phyloP scores from a whole-genome alignment of 129 eudicot species.

The Pittosporum tobira region DNA sequence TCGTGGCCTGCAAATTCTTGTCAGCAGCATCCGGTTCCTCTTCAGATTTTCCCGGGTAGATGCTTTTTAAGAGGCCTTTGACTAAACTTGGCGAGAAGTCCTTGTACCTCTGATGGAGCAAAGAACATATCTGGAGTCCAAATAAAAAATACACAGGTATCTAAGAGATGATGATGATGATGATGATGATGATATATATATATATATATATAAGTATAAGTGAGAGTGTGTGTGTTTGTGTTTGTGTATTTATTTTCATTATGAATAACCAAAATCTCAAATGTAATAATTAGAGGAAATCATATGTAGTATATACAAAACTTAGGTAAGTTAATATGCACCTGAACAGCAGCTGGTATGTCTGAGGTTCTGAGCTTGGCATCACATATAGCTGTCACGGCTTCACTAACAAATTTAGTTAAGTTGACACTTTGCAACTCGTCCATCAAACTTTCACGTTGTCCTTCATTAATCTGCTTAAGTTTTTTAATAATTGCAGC shows the following conservation, averaged over 20 bases:
- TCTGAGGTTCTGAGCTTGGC: constrained; percentile 85
- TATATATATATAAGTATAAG: too few species aligned
- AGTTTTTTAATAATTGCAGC: constrained; percentile 93
- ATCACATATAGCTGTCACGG: constrained; percentile 91
- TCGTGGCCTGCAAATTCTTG: constrained; percentile 74
- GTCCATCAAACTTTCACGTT: constrained; percentile 85
- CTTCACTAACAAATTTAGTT: constrained; percentile 96
- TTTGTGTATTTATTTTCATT: too few species aligned
- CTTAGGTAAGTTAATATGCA: too few species aligned
- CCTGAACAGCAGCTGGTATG: constrained; percentile 97
- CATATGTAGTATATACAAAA: too few species aligned
- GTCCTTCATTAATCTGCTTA: constrained; percentile 92
- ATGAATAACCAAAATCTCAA: too few species aligned
- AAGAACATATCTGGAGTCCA: constrained; percentile 66
- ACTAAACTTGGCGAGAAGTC: constrained; percentile 79
- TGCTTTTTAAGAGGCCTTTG: constrained; percentile 72
- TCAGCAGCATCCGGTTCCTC: constrained; percentile 86
- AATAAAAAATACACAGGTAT: neutral
- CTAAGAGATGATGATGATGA: too few species aligned
- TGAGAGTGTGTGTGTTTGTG: too few species aligned
- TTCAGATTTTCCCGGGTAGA: constrained; percentile 68
- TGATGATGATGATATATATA: too few species aligned
- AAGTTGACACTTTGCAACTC: constrained; percentile 79
- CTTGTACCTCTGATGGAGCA: constrained; percentile 96
- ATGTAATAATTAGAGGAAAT: too few species aligned